Base-by-base conservation (phyloP, 164 flowering plant genomes). In the Vitis riparia region DNA sequence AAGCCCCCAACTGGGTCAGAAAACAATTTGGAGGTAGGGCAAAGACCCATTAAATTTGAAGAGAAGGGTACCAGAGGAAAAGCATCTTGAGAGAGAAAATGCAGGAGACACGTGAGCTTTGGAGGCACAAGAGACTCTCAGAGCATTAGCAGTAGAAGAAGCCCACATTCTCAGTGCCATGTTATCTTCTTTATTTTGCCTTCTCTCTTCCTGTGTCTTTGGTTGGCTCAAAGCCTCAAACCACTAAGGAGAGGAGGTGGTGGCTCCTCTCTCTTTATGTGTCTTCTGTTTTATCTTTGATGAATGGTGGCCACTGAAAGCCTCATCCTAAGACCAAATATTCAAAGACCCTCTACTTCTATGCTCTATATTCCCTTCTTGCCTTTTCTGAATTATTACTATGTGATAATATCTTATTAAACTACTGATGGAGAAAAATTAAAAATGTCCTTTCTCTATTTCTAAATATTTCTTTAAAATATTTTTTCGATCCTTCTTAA, bases 161-260 rank as follows among this genome's bases (percentile, higher is more conserved):
- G 98, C 99, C 99, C 99, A 95, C 83, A 91, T 79, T 77, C 99
- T 86, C 61, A 93, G 83, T 50, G 98, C 97, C 98, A 91, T 92
- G 10, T 3, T 78, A 13, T 74, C 37, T 44, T 49, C 47, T 55
- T 37, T 37, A 37, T 37, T 23, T 37, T 37, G 44, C 44, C 44
- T 37, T 37, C 44, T 63, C 67, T 37, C 48, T 67, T 3, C 53
- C 6, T 27, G 66, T 51, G 17, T 32, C 1, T 57, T 67, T 62
- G 70, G 63, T 65, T 62, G 59, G 65, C 73, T 67, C 64, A 23
- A 63, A 58, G 23, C 11, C 8, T 2, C 44, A 67, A 52, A n/a
- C 32, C 12, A 52, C 3, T 51, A 23, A 65, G 32, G 50, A 58
- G 12, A 15, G n/a, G 23, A 44, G 50, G 16, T 16, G 13, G 59